These are phyloP conservation scores for Ophiostoma fasciatum DNA, from an alignment of 2,329 filamentous ascomycete species.

Conservation along the genomic window DNA sequence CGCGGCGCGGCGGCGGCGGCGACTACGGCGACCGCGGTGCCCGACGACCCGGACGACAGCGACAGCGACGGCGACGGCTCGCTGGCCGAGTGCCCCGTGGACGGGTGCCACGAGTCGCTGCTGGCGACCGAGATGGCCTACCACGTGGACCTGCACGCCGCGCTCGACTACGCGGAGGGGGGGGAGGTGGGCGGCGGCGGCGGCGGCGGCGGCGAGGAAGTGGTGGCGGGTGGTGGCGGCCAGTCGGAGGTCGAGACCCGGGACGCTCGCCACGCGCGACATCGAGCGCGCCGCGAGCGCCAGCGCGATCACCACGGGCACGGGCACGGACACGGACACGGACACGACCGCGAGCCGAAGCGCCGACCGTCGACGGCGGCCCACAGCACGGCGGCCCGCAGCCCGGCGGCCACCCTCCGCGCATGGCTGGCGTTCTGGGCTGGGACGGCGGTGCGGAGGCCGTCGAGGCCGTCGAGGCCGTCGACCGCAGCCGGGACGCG, in stretches of 20 bases:
- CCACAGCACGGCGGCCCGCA: no score
- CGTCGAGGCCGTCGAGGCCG: no score
- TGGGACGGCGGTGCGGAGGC: background rate
- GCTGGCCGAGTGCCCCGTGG: conserved; percentile 38
- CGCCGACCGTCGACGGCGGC: no score
- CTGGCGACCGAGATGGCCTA: conserved; percentile 35
- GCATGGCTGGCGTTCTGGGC: background rate
- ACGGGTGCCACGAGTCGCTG: conserved; percentile 45
- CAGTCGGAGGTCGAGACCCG: no score
- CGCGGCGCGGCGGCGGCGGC: no score
- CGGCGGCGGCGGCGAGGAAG: no score
- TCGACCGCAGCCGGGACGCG: no score
- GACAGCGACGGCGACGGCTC: conserved; percentile 17
- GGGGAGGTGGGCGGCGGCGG: no score
- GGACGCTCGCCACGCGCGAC: background rate
- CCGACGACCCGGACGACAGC: conserved; percentile 12
- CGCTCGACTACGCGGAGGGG: conserved; percentile 22
- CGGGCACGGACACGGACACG: background rate
- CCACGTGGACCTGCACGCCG: conserved; percentile 44
- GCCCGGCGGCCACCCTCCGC: background rate
- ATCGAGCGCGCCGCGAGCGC: conserved; percentile 5
- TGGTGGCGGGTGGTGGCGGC: no score
- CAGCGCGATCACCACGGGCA: background rate
- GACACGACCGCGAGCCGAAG: no score
- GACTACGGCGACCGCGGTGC: no score